Percentiles rank a stretch among this genome's conserved stretches.
phyloP scores from a whole-genome alignment of 2,329 filamentous ascomycete genomes.

The Diaporthe amygdali region DNA sequence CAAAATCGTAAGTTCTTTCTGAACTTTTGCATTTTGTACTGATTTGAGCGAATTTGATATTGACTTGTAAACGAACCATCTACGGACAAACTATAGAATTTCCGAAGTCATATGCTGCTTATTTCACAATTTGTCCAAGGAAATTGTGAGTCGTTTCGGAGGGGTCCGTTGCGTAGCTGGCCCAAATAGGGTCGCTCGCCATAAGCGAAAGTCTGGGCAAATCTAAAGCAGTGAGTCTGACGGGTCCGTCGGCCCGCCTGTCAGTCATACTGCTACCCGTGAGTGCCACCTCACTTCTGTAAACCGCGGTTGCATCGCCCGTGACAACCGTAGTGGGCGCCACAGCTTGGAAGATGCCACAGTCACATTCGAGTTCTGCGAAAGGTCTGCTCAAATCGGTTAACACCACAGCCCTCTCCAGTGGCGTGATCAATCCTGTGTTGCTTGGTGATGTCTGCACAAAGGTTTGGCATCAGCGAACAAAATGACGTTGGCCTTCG shows the following conservation, averaged over 20 bases:
- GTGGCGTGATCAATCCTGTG: not conserved
- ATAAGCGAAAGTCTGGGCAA: constrained; percentile 6
- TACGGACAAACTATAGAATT: not conserved
- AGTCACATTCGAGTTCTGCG: not conserved
- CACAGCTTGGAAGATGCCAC: not conserved
- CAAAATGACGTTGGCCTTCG: too few relatives aligned
- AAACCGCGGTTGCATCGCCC: not conserved
- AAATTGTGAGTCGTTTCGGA: not conserved
- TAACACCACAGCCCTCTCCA: not conserved
- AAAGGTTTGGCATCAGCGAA: not conserved
- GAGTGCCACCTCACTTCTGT: not conserved
- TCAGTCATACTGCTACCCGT: not conserved
- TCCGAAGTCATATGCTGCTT: not conserved
- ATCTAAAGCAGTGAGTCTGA: not conserved
- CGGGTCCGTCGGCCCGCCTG: constrained; percentile 2
- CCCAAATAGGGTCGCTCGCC: not conserved
- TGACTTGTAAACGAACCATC: not conserved
- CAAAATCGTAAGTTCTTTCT: not conserved
- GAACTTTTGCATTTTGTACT: not conserved
- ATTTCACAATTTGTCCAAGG: not conserved
- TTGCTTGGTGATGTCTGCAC: not conserved
- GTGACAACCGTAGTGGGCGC: not conserved
- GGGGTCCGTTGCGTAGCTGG: not conserved
- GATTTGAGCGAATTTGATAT: not conserved
- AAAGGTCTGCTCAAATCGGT: not conserved